Evolutionary conservation across 495 filamentous ascomycete species (phyloP), one percentile per base, ranked within the genome.

Genomic region (Barbatosphaeria neglecta): DNA sequence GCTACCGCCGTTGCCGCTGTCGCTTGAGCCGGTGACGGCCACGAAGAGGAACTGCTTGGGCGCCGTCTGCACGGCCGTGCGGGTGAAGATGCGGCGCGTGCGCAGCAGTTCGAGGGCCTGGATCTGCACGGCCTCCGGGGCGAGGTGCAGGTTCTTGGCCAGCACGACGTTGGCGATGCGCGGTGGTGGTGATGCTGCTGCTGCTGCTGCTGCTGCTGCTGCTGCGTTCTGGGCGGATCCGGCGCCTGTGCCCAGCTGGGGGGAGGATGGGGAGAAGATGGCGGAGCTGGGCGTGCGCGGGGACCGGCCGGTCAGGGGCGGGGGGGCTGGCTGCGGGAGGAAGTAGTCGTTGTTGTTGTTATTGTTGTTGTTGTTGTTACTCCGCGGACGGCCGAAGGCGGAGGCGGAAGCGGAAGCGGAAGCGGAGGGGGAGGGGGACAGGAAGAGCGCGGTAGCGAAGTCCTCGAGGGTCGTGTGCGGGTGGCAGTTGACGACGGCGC

Each of bases 81-180:
- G 77, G 2, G 83, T 87, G 49, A 82, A 80, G 45, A 95, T 78
- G 44, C 84, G 77, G 42, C 79, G 84, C 7, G 82, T 83, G 17
- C 87, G 84, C 53, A 59, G 82, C 20, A 98, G 80, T 75, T 95
- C 90, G 22, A 98, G 74, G 22, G 77, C 81, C 56, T 95, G 87
- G 31, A 89, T 80, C 64, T 98, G 92, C n/a, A 96, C 73, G 37
- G 78, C 73, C 19, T 76, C 66, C 22, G 70, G 69, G 2, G 83
- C 84, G 35, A 69, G 59, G 58, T 94, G 77, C 41, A 98, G 78
- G 54, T 95, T 77, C 51, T 80, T 82, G 5, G 84, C 81, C 41
- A 98, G 81, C 19, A 95, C 68, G 11, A 95, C 73, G 63, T 94
- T 87, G 40, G 86, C 81, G 42, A 93, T 81, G 25, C 69, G 68